Conservation (phyloP, 257 asterid species). For the Capsicum rhomboideum region DNA sequence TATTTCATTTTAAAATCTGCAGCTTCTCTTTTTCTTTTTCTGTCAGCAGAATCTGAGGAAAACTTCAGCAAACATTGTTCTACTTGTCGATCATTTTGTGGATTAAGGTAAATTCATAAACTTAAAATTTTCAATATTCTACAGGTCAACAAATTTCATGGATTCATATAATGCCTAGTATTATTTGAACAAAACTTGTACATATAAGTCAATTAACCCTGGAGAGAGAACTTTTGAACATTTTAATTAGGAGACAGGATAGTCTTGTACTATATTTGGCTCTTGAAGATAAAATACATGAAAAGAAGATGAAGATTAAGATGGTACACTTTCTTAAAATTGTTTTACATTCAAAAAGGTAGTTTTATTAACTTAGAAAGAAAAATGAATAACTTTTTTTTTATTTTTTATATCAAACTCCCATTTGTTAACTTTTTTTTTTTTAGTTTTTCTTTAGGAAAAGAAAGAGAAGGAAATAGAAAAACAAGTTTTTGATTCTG, state of each 20-base stretch:
- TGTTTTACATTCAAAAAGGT: neutral
- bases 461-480: neutral
- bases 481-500: neutral
- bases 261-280: neutral
- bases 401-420: neutral
- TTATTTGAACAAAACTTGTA: neutral
- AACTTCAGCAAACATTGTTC: neutral
- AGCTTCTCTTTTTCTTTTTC: neutral
- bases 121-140: neutral
- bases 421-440: neutral
- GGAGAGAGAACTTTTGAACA: too few species aligned
- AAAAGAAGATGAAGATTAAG: neutral
- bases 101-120: neutral
- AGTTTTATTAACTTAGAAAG: neutral
- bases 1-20: neutral
- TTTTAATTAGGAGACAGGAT: neutral
- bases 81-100: neutral
- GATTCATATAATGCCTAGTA: neutral
- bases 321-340: neutral
- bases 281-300: neutral
- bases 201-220: too few species aligned
- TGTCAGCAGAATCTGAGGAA: neutral
- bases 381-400: neutral
- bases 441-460: neutral
- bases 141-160: neutral